phyloP scores from a whole-genome alignment of 495 filamentous ascomycete species.

The Aspergillus campestris region DNA sequence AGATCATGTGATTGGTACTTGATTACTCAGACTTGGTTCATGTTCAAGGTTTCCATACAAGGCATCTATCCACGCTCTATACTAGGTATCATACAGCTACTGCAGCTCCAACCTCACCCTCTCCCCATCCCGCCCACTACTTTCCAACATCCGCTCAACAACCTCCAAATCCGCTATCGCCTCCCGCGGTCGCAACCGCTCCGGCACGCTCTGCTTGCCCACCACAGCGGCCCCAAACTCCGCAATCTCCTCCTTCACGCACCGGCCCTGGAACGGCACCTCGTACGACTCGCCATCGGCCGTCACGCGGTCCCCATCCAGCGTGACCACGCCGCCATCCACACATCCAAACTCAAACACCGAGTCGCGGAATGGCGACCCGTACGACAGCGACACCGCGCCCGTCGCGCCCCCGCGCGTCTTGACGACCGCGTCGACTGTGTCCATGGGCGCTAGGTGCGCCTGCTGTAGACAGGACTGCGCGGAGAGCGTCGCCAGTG shows the following conservation, averaged over 20 bases:
- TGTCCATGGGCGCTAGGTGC: slow-evolving; percentile 69
- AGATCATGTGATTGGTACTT: too few species aligned
- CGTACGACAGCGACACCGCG: slow-evolving; percentile 53
- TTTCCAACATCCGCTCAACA: slow-evolving; percentile 55
- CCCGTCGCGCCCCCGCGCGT: slow-evolving; percentile 56
- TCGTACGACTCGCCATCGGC: slow-evolving; percentile 45
- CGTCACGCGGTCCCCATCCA: slow-evolving; percentile 46
- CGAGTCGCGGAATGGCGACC: slow-evolving; percentile 52
- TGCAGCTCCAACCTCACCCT: slow-evolving; percentile 24
- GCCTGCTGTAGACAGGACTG: slow-evolving; percentile 49
- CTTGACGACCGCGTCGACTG: slow-evolving; percentile 55
- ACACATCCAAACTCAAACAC: slow-evolving; percentile 44
- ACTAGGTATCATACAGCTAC: too few species aligned
- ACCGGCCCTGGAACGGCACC: slow-evolving; percentile 46
- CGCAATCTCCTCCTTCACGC: slow-evolving; percentile 58
- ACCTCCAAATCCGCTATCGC: slow-evolving; percentile 64
- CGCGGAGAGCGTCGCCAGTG: slow-evolving; percentile 42
- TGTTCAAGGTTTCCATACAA: too few species aligned
- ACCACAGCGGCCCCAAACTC: slow-evolving; percentile 55
- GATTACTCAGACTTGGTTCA: too few species aligned
- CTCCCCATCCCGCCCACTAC: slow-evolving; percentile 50
- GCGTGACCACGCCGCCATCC: slow-evolving; percentile 42
- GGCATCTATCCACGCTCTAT: too few species aligned
- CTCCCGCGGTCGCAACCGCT: slow-evolving; percentile 53
- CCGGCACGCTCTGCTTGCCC: slow-evolving; percentile 33